Evolutionary conservation across 2,329 filamentous ascomycete species (phyloP).

Genomic region (Triangularia verruculosa): DNA sequence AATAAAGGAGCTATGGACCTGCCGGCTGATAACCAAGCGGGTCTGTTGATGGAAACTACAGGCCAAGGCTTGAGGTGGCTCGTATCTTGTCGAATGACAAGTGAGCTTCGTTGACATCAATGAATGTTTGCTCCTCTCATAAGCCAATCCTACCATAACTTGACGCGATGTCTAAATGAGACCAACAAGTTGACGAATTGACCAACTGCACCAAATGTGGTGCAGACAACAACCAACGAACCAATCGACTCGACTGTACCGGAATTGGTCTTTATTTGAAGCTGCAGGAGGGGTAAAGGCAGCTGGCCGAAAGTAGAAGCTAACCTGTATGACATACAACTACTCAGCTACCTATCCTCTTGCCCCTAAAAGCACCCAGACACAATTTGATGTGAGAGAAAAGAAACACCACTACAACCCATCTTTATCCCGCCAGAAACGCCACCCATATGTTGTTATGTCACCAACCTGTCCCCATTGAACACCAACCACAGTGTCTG

Average conservation of each 20-base stretch:
- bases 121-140: not conserved
- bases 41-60: not conserved
- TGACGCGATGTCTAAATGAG: not conserved
- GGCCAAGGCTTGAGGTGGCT: not conserved
- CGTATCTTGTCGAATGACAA: not conserved
- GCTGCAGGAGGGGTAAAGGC: not conserved
- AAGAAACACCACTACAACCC: not conserved
- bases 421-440: not conserved
- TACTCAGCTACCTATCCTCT: too few species aligned
- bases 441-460: not conserved
- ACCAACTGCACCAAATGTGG: not conserved
- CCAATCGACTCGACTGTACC: not conserved
- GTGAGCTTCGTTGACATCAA: not conserved
- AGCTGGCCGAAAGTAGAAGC: not conserved
- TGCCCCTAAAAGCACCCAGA: too few species aligned
- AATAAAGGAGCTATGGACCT: not conserved
- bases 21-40: not conserved
- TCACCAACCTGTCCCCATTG: not conserved
- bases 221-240: not conserved
- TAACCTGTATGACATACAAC: not conserved
- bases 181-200: not conserved
- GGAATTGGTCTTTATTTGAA: not conserved
- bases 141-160: not conserved
- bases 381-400: too few species aligned
- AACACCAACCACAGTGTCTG: not conserved